Conservation (phyloP, 23 red algal genomes). For the Gracilaria vermiculophylla region DNA sequence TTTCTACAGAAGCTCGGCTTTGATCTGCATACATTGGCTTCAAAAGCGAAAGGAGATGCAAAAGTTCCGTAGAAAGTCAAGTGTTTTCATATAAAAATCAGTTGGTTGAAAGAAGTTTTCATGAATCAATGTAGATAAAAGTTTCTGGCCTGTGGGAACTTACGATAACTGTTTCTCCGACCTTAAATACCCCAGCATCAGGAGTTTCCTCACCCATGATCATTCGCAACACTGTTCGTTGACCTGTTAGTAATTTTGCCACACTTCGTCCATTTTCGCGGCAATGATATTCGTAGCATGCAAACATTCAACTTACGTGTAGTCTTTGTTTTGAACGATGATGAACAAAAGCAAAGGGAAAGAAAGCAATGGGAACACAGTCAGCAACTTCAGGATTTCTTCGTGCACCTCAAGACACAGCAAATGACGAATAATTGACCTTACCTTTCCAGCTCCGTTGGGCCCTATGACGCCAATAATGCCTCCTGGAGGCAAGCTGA, state of each 20-base stretch:
- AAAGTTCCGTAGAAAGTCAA: not conserved
- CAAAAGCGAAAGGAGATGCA: not conserved
- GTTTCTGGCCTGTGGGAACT: not conserved
- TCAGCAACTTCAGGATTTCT: not conserved
- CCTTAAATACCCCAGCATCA: slow-evolving; percentile 63
- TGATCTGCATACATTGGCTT: slow-evolving; percentile 95
- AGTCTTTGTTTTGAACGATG: not conserved
- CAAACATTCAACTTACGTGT: slow-evolving; percentile 29
- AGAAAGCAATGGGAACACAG: not conserved
- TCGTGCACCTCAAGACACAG: not conserved
- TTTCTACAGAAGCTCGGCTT: slow-evolving; percentile 62
- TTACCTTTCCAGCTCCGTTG: slow-evolving; percentile 83
- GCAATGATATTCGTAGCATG: not conserved
- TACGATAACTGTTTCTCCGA: slow-evolving; percentile 83
- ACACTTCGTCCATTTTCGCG: not conserved
- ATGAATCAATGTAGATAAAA: not conserved
- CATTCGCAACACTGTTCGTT: slow-evolving; percentile 70
- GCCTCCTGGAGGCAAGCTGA: slow-evolving; percentile 77
- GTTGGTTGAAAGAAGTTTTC: not conserved
- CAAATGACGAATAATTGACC: not conserved
- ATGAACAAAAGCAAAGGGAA: not conserved
- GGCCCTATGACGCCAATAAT: slow-evolving; percentile 89
- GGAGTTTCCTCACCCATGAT: slow-evolving; percentile 81
- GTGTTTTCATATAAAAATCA: not conserved
- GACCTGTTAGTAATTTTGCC: not conserved